A percentile compares a stretch with the other conserved stretches of the same genome.
Evolutionary conservation across 805 yeast species (phyloP).

Genomic region (Teunomyces funiuensis): DNA sequence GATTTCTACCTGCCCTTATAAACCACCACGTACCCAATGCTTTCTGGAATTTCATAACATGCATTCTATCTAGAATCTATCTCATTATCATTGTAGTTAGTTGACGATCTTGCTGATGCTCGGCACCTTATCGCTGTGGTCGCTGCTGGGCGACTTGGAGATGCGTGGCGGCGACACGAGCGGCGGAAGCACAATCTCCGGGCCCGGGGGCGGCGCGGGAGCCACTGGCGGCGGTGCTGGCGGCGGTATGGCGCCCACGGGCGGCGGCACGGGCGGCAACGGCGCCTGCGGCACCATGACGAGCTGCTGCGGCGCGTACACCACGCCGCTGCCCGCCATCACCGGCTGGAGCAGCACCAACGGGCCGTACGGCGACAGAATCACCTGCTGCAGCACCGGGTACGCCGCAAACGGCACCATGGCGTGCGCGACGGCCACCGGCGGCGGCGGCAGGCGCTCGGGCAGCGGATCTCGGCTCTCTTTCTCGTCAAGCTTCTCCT

Average conservation of each 20-base stretch:
- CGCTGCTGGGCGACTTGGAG: not conserved
- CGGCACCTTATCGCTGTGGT: slow-evolving; percentile 12
- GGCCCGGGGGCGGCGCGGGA: not conserved
- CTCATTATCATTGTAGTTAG: not conserved
- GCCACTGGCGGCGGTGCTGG: slow-evolving; percentile 6
- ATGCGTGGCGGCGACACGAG: not conserved
- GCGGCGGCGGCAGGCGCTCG: slow-evolving; percentile 3
- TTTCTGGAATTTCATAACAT: not conserved
- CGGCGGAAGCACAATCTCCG: not conserved
- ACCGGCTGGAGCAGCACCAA: slow-evolving; percentile 14
- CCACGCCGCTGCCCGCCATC: slow-evolving; percentile 13
- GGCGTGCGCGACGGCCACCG: slow-evolving; percentile 1
- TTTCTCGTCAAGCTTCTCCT: slow-evolving; percentile 18
- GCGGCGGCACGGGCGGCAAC: slow-evolving; percentile 9
- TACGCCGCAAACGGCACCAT: not conserved
- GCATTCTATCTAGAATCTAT: not conserved
- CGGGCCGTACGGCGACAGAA: slow-evolving; percentile 9
- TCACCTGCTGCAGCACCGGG: slow-evolving; percentile 4
- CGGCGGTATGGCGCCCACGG: slow-evolving; percentile 8
- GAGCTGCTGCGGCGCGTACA: slow-evolving; percentile 11
- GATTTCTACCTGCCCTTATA: too few relatives aligned
- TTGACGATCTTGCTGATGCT: slow-evolving; percentile 10
- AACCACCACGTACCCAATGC: too few relatives aligned
- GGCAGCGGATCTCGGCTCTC: slow-evolving; percentile 9
- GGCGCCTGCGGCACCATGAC: slow-evolving; percentile 1